phyloP scores from a whole-genome alignment of 163 green algal species.

The Chlorella variabilis region DNA sequence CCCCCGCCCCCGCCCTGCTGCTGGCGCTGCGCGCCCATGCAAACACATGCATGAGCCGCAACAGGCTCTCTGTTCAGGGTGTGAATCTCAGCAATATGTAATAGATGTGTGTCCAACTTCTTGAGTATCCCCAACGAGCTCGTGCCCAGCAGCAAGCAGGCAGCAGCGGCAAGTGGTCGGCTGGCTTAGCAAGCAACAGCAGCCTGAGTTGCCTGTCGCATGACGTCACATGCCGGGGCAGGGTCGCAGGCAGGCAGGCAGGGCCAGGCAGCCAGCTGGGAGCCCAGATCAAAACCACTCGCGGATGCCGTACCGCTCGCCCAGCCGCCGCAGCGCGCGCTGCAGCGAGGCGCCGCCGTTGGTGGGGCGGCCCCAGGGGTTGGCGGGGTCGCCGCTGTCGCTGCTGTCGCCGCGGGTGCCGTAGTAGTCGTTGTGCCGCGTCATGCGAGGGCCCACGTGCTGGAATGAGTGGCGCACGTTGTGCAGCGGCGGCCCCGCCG shows the following conservation, averaged over 20 bases:
- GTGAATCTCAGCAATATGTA: no score
- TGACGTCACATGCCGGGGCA: no score
- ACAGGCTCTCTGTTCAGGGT: no score
- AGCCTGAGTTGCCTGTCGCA: no score
- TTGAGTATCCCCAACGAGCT: no score
- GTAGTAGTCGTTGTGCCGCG: slow-evolving; percentile 16
- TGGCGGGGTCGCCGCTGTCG: background rate
- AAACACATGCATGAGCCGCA: no score
- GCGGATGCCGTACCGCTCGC: slow-evolving; percentile 13
- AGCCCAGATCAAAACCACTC: slow-evolving; percentile 6
- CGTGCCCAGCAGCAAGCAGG: no score
- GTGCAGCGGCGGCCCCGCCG: background rate
- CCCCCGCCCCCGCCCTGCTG: background rate
- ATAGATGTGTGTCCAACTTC: no score
- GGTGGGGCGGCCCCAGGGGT: background rate
- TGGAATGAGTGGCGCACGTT: background rate
- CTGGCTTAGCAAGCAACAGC: no score
- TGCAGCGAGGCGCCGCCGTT: background rate
- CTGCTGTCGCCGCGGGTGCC: background rate
- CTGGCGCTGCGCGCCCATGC: background rate
- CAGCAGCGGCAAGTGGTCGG: no score
- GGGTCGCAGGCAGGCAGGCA: no score
- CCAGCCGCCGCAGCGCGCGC: slow-evolving; percentile 12
- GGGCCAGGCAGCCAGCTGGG: no score
- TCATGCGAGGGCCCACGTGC: slow-evolving; percentile 34